Evolutionary conservation across 306 rosid species (phyloP).

Genomic region (Citrullus amarus): DNA sequence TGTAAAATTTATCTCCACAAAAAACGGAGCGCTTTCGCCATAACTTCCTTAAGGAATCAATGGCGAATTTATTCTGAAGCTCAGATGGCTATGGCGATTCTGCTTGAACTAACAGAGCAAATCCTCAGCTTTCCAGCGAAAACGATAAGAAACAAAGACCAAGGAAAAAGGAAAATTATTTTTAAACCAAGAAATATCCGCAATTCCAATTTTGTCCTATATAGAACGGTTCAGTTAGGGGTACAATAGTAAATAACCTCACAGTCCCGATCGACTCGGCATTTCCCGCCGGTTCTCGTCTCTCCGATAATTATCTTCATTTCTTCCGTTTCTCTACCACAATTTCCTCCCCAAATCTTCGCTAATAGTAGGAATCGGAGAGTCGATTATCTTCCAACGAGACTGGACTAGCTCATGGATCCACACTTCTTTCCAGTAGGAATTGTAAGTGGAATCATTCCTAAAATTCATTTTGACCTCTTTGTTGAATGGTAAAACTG

Average conservation of each 20-base stretch:
- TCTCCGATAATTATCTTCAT: not conserved
- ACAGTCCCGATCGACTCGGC: not conserved
- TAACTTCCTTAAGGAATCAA: not conserved
- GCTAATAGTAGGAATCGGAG: not conserved
- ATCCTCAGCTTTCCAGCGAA: not conserved
- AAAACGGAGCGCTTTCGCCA: not conserved
- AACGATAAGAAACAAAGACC: not conserved
- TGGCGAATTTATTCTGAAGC: not conserved
- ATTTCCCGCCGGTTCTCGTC: not conserved
- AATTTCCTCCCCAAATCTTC: not conserved
- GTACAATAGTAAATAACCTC: not conserved
- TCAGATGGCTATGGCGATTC: not conserved
- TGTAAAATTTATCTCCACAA: not conserved
- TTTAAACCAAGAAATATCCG: not conserved
- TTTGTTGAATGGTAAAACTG: not conserved
- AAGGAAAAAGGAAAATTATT: not conserved
- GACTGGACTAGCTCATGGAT: not conserved
- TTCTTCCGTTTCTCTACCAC: not conserved
- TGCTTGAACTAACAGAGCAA: not conserved
- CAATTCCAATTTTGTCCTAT: not conserved
- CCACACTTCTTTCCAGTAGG: not conserved
- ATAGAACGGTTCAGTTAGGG: not conserved
- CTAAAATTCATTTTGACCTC: not conserved
- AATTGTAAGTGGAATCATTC: not conserved
- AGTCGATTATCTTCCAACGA: not conserved